Base-by-base conservation (phyloP, 1,284 basidiomycete genomes). In the Kwoniella shivajii region DNA sequence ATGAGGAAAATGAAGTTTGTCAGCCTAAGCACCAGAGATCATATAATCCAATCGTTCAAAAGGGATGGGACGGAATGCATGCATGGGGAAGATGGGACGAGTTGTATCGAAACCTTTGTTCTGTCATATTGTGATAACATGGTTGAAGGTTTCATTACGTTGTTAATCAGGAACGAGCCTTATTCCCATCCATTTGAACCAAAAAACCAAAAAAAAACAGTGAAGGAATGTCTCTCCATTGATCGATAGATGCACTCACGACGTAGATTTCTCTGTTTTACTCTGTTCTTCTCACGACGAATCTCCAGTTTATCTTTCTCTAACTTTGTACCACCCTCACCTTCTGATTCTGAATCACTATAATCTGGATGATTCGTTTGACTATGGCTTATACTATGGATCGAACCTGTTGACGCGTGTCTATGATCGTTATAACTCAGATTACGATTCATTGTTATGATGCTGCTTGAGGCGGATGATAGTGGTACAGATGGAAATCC, bases 241-340 rank as follows among this genome's bases (percentile, higher is more conserved):
- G 18, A n/a, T 14, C 4, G 46, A 34, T 13, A 6, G 27, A 6
- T n/a, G n/a, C 7, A 61, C 69, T 67, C 55, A 71, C 69, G 58
- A 38, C 69, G 52, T 6, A 71, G 61, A 57, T 71, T 71, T 26
- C 69, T 60, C 55, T 71, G 69, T 55, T 71, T 71, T 58, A 71
- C 67, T 36, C 69, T 46, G 58, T 71, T 71, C 63, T 71, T 71
- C 61, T 71, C 69, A 46, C 67, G 49, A 24, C 66, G 57, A 29
- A 71, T 62, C 55, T 67, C 67, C 29, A 66, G 64, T 47, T 61
- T 61, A 18, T 56, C 56, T 34, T 51, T 54, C 56, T 56, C 63
- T 4, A 46, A 33, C 46, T 61, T 59, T 43, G 48, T 60, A 16
- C 39, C 58, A n/a, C 50, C 58, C 9, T 56, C 58, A 1, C 36